Evolutionary conservation across 2,329 filamentous ascomycete species (phyloP), one percentile per base, ranked within the genome.

Genomic region (Aspergillus puulaauensis): DNA sequence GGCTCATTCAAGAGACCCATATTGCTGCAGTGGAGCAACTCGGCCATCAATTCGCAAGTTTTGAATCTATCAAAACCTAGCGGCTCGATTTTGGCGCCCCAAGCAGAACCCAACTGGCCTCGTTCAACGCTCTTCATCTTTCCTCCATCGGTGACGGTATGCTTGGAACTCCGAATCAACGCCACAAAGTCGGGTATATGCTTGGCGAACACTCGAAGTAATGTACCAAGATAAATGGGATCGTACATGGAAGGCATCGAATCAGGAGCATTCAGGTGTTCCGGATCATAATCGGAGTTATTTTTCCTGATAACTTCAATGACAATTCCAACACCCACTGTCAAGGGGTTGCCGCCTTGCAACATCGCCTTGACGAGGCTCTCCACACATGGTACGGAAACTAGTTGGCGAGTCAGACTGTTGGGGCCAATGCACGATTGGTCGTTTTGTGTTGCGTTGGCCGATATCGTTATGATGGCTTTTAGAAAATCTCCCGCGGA

Each of bases 281-380:
- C 95, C 1, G 95, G 89, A 66, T 99, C 95, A 72, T 99, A 99
- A 75, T 99, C 95, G 0, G 95, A 98, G 73, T 99, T 99, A 77
- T 99, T 99, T 79, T 99, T 99, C 60, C 95, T 86, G 72, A 99
- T 99, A 46, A 99, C 95, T 76, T 99, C 95, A 63, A 99, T 99
- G 35, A 99, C 86, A 68, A 98, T 97, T 19, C 95, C 95, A 11
- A 99, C 95, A 50, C 95, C 95, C 15, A 98, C 96, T 0, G 93
- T 98, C 58, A 99, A 78, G 6, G 95, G 90, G 68, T 99, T 98
- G 24, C 95, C 95, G 40, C 95, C 95, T 52, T 88, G 84, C 14
- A 98, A 84, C 95, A 99, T 99, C 68, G 93, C 91, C 14, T 84
- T 80, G 59, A 98, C 91, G n/a, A 99, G 83, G 59, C 86, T 86